These are phyloP conservation scores for Chalciporus chontae DNA, from an alignment of 768 basidiomycete species.

Conservation along the genomic window DNA sequence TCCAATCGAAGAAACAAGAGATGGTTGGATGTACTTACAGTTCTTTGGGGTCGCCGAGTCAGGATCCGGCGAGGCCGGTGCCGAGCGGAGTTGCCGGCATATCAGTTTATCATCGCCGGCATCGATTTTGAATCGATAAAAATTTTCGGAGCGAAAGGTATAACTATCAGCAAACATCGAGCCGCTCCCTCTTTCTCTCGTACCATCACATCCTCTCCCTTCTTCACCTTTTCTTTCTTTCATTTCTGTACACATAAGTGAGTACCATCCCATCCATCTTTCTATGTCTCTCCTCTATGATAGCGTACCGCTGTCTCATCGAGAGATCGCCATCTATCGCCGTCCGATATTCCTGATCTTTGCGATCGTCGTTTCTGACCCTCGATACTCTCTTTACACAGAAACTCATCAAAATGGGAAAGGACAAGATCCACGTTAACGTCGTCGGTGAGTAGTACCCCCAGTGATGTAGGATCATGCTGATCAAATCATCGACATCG, in stretches of 20 bases:
- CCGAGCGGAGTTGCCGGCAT: slow-evolving; percentile 42
- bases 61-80: slow-evolving; percentile 17
- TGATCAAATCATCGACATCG: slow-evolving; percentile 33
- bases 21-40: no score
- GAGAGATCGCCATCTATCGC: not conserved
- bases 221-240: slow-evolving; percentile 29
- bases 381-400: slow-evolving; percentile 19
- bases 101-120: slow-evolving; percentile 46
- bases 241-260: slow-evolving; percentile 41
- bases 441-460: slow-evolving; percentile 75
- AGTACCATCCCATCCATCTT: slow-evolving; percentile 27
- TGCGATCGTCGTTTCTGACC: slow-evolving; percentile 15
- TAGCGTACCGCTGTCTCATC: slow-evolving; percentile 12
- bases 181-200: slow-evolving; percentile 32
- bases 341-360: slow-evolving; percentile 21
- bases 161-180: slow-evolving; percentile 56
- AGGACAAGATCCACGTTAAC: slow-evolving; percentile 96
- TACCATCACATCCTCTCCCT: slow-evolving; percentile 35
- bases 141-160: slow-evolving; percentile 52
- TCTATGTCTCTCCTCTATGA: slow-evolving; percentile 16
- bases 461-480: slow-evolving; percentile 7
- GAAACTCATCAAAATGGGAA: slow-evolving; percentile 83
- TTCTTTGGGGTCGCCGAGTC: slow-evolving; percentile 7
- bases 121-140: slow-evolving; percentile 64
- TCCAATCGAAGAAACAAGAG: not conserved